phyloP scores from a whole-genome alignment of 2,329 filamentous ascomycete genomes.

The Verticillium alfalfae region DNA sequence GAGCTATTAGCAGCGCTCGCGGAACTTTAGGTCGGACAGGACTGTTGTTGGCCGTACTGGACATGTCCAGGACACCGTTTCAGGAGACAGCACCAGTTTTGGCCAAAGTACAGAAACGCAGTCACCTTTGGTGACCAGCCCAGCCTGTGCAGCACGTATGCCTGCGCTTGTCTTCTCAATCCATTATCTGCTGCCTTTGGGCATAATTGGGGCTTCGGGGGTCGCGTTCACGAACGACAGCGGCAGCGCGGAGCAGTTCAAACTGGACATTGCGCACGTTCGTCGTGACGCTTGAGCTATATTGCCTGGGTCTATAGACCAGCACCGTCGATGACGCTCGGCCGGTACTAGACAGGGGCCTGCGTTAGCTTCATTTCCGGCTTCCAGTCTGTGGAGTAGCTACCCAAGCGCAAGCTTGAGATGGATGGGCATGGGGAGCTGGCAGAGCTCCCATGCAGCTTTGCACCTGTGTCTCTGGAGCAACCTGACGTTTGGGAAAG shows the following conservation, averaged over 20 bases:
- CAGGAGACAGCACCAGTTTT: no score
- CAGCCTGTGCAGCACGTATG: no score
- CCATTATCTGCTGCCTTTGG: no score
- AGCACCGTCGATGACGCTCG: slow-evolving; percentile 2
- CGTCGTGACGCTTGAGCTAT: slow-evolving; percentile 9
- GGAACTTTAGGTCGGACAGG: no score
- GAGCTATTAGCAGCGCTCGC: not conserved
- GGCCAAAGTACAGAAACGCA: no score
- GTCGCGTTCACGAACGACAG: not conserved
- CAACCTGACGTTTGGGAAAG: not conserved
- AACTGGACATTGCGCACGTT: not conserved
- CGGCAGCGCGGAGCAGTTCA: not conserved
- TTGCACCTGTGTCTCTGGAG: not conserved
- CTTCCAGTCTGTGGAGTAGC: not conserved
- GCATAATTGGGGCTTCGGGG: not conserved
- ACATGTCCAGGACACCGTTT: no score
- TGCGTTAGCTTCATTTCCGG: not conserved
- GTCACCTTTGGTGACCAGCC: no score
- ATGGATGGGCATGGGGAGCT: not conserved
- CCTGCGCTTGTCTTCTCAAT: no score
- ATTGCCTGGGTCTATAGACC: slow-evolving; percentile 13
- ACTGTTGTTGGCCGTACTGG: no score
- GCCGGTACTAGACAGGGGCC: not conserved
- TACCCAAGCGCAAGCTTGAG: not conserved
- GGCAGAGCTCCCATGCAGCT: not conserved